Percentiles rank a stretch among this genome's conserved stretches.
These are phyloP conservation scores for Beta vulgaris DNA, from an alignment of 148 eudicot species.

Conservation along the genomic window DNA sequence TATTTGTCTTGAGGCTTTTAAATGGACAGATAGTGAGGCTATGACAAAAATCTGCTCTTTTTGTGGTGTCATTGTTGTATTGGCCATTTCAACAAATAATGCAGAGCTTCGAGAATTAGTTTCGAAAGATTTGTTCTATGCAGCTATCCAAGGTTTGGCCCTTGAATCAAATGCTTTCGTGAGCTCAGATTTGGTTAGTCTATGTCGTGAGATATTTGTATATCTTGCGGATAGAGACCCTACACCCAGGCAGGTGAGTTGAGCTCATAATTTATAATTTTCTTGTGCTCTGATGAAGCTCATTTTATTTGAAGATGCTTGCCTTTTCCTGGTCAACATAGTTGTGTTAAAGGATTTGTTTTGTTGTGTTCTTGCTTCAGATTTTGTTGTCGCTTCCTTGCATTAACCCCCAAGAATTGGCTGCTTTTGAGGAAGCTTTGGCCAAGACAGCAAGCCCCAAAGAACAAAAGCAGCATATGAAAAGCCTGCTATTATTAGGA, in stretches of 20 bases:
- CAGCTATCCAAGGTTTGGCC: slow-evolving; percentile 74
- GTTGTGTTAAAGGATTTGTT: not conserved
- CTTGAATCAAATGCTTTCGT: slow-evolving; percentile 78
- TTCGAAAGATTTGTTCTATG: slow-evolving; percentile 78
- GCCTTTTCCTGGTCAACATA: not conserved
- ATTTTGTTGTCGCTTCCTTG: slow-evolving; percentile 81
- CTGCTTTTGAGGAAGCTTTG: slow-evolving; percentile 93
- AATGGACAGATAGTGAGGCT: slow-evolving; percentile 90
- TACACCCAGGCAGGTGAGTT: slow-evolving; percentile 84
- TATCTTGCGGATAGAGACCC: slow-evolving; percentile 74
- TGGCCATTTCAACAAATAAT: slow-evolving; percentile 60
- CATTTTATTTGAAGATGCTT: not conserved
- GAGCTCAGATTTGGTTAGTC: slow-evolving; percentile 71
- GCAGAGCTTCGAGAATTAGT: slow-evolving; percentile 80
- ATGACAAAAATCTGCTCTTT: slow-evolving; percentile 65
- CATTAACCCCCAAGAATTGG: slow-evolving; percentile 67
- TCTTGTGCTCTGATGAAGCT: not conserved
- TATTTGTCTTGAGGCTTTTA: slow-evolving; percentile 68
- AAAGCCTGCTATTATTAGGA: slow-evolving; percentile 69
- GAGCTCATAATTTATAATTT: not conserved
- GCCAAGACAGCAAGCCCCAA: slow-evolving; percentile 82
- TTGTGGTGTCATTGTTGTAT: slow-evolving; percentile 58
- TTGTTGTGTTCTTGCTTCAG: slow-evolving; percentile 34
- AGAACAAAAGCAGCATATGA: slow-evolving; percentile 96
- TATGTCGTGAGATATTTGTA: slow-evolving; percentile 81